These are phyloP conservation scores for Steccherinum ochraceum DNA, from an alignment of 768 basidiomycete species.

Conservation along the genomic window DNA sequence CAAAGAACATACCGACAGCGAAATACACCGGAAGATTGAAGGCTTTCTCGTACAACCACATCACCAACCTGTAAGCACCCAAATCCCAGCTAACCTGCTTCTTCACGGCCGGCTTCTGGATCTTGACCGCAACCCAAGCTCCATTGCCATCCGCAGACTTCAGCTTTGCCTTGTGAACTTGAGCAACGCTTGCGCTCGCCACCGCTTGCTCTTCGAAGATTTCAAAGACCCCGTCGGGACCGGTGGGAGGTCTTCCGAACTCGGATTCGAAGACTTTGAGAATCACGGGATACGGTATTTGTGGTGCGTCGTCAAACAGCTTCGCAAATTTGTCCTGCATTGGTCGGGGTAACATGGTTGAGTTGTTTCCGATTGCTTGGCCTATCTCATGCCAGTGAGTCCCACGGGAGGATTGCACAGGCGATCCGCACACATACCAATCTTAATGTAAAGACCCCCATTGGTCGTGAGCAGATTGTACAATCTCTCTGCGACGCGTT, in stretches of 20 bases:
- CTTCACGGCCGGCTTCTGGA: conserved; percentile 84
- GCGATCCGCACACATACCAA: conserved; percentile 38
- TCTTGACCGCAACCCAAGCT: conserved; percentile 86
- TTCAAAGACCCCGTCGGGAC: conserved; percentile 71
- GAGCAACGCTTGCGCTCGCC: conserved; percentile 88
- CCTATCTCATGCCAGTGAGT: conserved; percentile 29
- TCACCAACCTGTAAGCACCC: conserved; percentile 58
- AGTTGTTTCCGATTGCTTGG: conserved; percentile 80
- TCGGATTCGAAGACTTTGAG: conserved; percentile 61
- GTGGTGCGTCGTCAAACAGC: conserved; percentile 86
- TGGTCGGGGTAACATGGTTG: conserved; percentile 75
- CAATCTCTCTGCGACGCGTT: conserved; percentile 76
- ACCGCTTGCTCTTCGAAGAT: conserved; percentile 70
- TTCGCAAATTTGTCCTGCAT: conserved; percentile 78
- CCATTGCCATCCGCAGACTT: conserved; percentile 27
- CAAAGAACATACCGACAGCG: conserved; percentile 51
- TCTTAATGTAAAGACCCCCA: conserved; percentile 83
- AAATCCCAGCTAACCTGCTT: conserved; percentile 87
- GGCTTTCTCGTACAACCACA: conserved; percentile 74
- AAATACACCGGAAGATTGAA: conserved; percentile 88
- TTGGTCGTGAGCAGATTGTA: conserved; percentile 74
- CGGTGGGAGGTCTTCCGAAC: conserved; percentile 58
- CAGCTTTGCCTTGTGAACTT: conserved; percentile 79
- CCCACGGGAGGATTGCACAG: neutral
- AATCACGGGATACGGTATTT: conserved; percentile 68